phyloP scores from a whole-genome alignment of 495 filamentous ascomycete genomes.

The Penicillium pancosmium region DNA sequence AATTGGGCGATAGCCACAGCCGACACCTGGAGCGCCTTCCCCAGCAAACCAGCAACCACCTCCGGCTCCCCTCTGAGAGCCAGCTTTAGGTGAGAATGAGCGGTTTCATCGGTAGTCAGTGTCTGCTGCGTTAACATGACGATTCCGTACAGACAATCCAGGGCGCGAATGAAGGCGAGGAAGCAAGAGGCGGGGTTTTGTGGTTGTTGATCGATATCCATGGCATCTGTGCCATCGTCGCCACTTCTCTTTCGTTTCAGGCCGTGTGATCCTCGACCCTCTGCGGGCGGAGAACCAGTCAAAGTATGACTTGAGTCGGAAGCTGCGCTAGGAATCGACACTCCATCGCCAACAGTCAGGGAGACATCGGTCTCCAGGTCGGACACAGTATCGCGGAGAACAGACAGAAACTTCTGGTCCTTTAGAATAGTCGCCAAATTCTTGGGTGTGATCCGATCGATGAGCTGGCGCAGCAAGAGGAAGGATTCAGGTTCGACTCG shows the following conservation, averaged over 20 bases:
- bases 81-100: conserved; percentile 55
- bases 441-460: conserved; percentile 46
- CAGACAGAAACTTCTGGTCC: conserved; percentile 52
- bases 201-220: conserved; percentile 42
- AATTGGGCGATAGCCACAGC: conserved; percentile 40
- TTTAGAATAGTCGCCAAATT: conserved; percentile 52
- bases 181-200: conserved; percentile 43
- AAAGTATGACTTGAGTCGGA: conserved; percentile 47
- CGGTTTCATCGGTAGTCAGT: conserved; percentile 36
- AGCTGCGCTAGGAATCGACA: conserved; percentile 27
- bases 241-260: conserved; percentile 49
- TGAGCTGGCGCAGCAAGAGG: conserved; percentile 50
- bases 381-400: conserved; percentile 42
- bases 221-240: conserved; percentile 36
- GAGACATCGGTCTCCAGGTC: conserved; percentile 44
- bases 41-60: conserved; percentile 50
- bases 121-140: conserved; percentile 31
- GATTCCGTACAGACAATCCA: conserved; percentile 44
- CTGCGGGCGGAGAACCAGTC: conserved; percentile 31
- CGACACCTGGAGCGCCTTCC: conserved; percentile 40
- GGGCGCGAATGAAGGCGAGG: conserved; percentile 39
- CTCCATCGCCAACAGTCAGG: conserved; percentile 31
- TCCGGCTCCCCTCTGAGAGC: conserved; percentile 51
- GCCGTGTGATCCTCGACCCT: conserved; percentile 42
- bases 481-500: conserved; percentile 50